Percentiles rank a stretch among this genome's conserved stretches.
Conservation (phyloP, 768 basidiomycete genomes). For the Termitomyces eurrhizus region DNA sequence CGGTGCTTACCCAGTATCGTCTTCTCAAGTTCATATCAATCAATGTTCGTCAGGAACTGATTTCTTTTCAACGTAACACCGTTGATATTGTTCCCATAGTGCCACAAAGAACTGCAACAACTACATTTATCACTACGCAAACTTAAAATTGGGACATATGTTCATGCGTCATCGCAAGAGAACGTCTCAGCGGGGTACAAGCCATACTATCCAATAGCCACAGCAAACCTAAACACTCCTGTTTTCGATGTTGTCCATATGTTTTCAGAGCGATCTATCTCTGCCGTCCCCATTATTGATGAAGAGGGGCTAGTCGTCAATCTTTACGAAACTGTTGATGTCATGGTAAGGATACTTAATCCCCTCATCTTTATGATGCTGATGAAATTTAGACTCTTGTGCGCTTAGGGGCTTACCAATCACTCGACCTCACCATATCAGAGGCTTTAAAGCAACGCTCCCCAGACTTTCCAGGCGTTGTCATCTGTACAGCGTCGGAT, state of each 20-base stretch:
- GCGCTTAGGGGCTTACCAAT: slow-evolving; percentile 89
- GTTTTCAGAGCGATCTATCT: slow-evolving; percentile 94
- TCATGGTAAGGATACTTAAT: slow-evolving; percentile 60
- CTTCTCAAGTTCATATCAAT: slow-evolving; percentile 98
- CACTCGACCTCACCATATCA: slow-evolving; percentile 90
- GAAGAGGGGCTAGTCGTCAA: slow-evolving; percentile 91
- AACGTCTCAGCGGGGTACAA: slow-evolving; percentile 52
- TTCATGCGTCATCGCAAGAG: slow-evolving; percentile 46
- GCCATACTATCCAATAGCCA: slow-evolving; percentile 87
- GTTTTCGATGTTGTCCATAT: slow-evolving; percentile 99
- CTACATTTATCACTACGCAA: slow-evolving; percentile 78
- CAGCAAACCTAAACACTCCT: slow-evolving; percentile 84
- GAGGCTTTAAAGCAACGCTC: slow-evolving; percentile 91
- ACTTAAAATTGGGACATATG: slow-evolving; percentile 93
- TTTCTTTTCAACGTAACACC: slow-evolving; percentile 1
- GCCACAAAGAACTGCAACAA: slow-evolving; percentile 77
- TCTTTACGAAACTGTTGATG: slow-evolving; percentile 97
- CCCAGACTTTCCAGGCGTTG: slow-evolving; percentile 94
- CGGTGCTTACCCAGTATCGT: slow-evolving; percentile 94
- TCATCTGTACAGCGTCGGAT: slow-evolving; percentile 91
- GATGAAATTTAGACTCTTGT: slow-evolving; percentile 73
- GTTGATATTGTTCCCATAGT: slow-evolving; percentile 43
- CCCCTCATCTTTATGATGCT: not conserved
- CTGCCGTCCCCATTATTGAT: slow-evolving; percentile 95
- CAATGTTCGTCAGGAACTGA: slow-evolving; percentile 58